phyloP scores from a whole-genome alignment of 2,329 filamentous ascomycete genomes.

The Fusarium pininemorale region DNA sequence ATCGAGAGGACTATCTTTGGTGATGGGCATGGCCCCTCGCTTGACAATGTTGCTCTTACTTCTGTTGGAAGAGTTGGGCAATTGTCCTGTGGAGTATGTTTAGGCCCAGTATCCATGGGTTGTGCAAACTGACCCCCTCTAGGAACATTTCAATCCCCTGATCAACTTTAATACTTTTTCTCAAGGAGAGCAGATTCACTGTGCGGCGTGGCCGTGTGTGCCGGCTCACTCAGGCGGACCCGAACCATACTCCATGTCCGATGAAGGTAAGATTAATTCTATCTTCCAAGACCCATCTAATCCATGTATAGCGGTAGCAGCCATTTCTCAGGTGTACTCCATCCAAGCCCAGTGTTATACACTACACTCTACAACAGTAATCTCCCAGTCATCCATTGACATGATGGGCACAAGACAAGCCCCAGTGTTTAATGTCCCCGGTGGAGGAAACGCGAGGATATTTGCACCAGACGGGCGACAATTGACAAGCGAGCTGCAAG shows the following conservation, averaged over 20 bases:
- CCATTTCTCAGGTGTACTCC: background rate
- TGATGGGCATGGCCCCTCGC: background rate
- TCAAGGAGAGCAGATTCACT: background rate
- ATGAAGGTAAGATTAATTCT: background rate
- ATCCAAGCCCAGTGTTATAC: background rate
- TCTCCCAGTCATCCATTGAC: background rate
- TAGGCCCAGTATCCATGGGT: background rate
- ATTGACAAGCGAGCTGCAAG: background rate
- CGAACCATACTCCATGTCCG: background rate
- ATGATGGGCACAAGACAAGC: background rate
- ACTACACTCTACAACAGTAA: background rate
- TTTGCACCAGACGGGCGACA: background rate
- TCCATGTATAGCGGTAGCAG: background rate
- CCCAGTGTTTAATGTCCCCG: background rate
- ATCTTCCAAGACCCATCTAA: background rate
- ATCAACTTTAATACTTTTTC: background rate
- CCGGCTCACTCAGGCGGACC: background rate
- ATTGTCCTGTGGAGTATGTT: background rate
- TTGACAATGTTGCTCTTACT: background rate
- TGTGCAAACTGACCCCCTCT: background rate
- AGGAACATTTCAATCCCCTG: background rate
- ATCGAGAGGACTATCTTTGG: background rate
- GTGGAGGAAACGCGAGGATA: background rate
- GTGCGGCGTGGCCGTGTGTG: background rate
- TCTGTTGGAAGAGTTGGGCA: background rate